Evolutionary conservation across 176 grass and related monocot genomes (phyloP), one percentile per base, ranked within the genome.

Genomic region (Canna indica): DNA sequence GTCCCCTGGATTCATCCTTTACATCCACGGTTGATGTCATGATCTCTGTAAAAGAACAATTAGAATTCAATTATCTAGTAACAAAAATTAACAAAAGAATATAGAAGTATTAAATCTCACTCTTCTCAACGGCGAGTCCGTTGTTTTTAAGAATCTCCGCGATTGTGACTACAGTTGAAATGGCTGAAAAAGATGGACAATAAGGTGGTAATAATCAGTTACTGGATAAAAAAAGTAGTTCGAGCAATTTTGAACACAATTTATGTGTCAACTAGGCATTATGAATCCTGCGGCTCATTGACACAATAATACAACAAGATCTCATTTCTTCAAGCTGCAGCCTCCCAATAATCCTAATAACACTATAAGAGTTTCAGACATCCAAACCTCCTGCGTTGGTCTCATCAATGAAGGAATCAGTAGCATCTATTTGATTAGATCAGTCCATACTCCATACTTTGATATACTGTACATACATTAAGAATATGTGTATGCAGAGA

Each of bases 71-170:
- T 3, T 27, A 68, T 66, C 2, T 9, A 16, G 22, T n/a, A 68
- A 17, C 5, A 0, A 18, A 76, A 30, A 46, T 12, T 26, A 36
- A 46, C 32, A 39, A 74, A 69, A 17, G 63, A 47, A 58, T 38
- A 73, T 1, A 28, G 39, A 50, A 81, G 68, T 28, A 8, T 80
- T 30, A 32, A 76, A 62, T 77, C 78, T 85, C 69, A 96, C 91
- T 96, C 79, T 91, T 91, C 78, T 88, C 91, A 16, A 96, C 64
- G 64, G 91, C 91, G 68, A 96, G 88, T 14, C 88, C 87, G 5
- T 96, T 96, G 71, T 91, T 96, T 76, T 96, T 91, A 39, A 96
- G 83, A 85, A 96, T 96, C 77, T 96, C 87, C 9, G 91, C 80
- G 36, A 96, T 80, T 2, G 91, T 91, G 36, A 96, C 92, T 2